Percentiles rank a stretch among this genome's conserved stretches.
Evolutionary conservation across 2,329 filamentous ascomycete genomes (phyloP).

Genomic region (Penicillium italicum): DNA sequence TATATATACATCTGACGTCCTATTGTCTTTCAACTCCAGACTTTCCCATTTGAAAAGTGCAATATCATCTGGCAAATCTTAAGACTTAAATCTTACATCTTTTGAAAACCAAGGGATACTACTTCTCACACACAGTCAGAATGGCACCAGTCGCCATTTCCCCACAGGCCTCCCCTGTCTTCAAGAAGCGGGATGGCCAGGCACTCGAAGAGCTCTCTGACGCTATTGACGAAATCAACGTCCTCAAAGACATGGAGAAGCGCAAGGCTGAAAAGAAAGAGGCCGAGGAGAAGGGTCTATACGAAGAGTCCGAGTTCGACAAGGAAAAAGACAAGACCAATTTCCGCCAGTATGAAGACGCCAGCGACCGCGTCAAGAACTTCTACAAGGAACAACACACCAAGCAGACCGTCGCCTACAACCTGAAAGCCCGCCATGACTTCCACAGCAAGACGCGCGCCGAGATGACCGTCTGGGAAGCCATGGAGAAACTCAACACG

Average conservation of each 20-base stretch:
- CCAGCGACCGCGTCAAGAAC: conserved; percentile 77
- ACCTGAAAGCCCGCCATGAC: conserved; percentile 70
- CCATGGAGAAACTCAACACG: conserved; percentile 88
- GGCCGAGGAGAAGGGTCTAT: conserved; percentile 35
- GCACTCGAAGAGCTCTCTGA: conserved; percentile 59
- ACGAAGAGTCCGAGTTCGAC: conserved; percentile 65
- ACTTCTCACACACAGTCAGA: conserved; percentile 8
- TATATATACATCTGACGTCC: conserved; percentile 17
- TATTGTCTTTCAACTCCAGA: not conserved
- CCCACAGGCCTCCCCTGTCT: conserved; percentile 20
- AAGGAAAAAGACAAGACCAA: conserved; percentile 71
- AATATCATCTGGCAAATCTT: not conserved
- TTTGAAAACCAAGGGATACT: not conserved
- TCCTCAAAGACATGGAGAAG: conserved; percentile 55
- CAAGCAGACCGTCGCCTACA: conserved; percentile 64
- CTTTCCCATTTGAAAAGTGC: not conserved
- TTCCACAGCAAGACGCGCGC: conserved; percentile 66
- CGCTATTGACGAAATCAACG: conserved; percentile 58
- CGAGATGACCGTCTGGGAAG: conserved; percentile 83
- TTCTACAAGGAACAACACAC: conserved; percentile 74
- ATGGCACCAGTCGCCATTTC: conserved; percentile 34
- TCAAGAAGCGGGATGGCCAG: conserved; percentile 51
- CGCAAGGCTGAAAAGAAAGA: conserved; percentile 53
- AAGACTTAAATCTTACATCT: not conserved
- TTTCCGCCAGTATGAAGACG: conserved; percentile 79